A percentile compares a stretch with the other conserved stretches of the same genome.
phyloP scores from a whole-genome alignment of 192 early-diverging fungal genomes.

The Backusella macrospora region DNA sequence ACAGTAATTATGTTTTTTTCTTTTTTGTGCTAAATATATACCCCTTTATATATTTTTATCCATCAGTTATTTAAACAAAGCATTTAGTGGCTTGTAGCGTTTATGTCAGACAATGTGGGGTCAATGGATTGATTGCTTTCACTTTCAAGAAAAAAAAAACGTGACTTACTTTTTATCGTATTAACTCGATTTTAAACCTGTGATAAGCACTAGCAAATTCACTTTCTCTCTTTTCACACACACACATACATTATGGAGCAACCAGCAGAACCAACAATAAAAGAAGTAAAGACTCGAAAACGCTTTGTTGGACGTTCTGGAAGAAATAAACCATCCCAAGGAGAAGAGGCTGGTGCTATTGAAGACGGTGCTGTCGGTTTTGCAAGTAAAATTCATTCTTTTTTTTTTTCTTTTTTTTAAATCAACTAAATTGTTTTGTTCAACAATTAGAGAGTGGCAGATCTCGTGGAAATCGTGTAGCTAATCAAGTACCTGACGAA shows the following conservation, averaged over 20 bases:
- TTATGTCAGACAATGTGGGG: no score
- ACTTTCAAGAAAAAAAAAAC: no score
- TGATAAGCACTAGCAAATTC: no score
- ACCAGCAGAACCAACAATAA: background rate
- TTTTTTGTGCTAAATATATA: no score
- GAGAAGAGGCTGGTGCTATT: constrained; percentile 41
- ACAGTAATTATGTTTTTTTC: no score
- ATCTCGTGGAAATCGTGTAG: constrained; percentile 42
- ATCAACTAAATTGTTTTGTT: background rate
- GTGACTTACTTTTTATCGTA: no score
- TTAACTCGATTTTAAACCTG: no score
- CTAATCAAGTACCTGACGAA: constrained; percentile 82
- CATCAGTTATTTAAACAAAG: no score
- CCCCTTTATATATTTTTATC: no score
- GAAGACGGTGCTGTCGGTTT: constrained; percentile 56
- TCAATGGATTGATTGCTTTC: no score
- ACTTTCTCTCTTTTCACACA: background rate
- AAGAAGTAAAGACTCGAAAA: constrained; percentile 48
- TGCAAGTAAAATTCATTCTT: constrained; percentile 24
- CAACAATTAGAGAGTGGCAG: constrained; percentile 27
- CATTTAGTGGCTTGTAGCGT: no score
- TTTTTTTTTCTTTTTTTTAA: no score
- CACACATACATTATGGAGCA: constrained; percentile 23
- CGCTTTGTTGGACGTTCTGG: constrained; percentile 52
- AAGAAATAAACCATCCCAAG: constrained; percentile 14